Percentiles rank a stretch among this genome's conserved stretches.
phyloP scores from a whole-genome alignment of 139 green algal species.

The Medakamo hakoo region DNA sequence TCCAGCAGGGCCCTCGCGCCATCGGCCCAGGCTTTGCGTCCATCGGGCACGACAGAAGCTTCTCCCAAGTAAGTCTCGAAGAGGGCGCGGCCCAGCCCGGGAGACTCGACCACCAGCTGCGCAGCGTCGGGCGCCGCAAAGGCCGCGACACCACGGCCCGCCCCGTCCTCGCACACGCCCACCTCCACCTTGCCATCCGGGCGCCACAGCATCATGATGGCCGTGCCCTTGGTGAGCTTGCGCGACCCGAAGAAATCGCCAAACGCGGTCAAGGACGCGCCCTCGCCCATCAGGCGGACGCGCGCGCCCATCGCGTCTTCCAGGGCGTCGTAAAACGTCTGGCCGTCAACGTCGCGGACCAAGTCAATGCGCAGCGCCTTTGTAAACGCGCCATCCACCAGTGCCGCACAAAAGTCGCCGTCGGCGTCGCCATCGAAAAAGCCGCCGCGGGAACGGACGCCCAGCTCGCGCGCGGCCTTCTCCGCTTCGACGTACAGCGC shows the following conservation, averaged over 20 bases:
- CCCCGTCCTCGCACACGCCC: background rate
- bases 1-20: slow-evolving; percentile 41
- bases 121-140: slow-evolving; percentile 14
- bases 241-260: background rate
- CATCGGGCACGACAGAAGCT: slow-evolving; percentile 27
- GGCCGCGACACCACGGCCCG: background rate
- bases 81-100: slow-evolving; percentile 31
- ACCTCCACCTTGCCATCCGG: slow-evolving; percentile 11
- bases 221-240: slow-evolving; percentile 9
- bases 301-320: slow-evolving; percentile 35
- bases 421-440: slow-evolving; percentile 12
- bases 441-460: slow-evolving; percentile 22
- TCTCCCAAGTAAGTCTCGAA: slow-evolving; percentile 53
- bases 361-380: slow-evolving; percentile 45
- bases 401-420: slow-evolving; percentile 32
- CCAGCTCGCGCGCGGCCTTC: slow-evolving; percentile 40
- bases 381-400: slow-evolving; percentile 47
- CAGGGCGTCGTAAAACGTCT: slow-evolving; percentile 36
- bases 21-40: slow-evolving; percentile 21
- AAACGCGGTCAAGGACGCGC: slow-evolving; percentile 11
- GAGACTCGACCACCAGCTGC: slow-evolving; percentile 23
- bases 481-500: slow-evolving; percentile 46
- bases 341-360: slow-evolving; percentile 39
- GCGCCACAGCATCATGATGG: slow-evolving; percentile 13
- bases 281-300: slow-evolving; percentile 19